phyloP scores from a whole-genome alignment of 2,329 filamentous ascomycete genomes.

The Talaromyces marneffei region DNA sequence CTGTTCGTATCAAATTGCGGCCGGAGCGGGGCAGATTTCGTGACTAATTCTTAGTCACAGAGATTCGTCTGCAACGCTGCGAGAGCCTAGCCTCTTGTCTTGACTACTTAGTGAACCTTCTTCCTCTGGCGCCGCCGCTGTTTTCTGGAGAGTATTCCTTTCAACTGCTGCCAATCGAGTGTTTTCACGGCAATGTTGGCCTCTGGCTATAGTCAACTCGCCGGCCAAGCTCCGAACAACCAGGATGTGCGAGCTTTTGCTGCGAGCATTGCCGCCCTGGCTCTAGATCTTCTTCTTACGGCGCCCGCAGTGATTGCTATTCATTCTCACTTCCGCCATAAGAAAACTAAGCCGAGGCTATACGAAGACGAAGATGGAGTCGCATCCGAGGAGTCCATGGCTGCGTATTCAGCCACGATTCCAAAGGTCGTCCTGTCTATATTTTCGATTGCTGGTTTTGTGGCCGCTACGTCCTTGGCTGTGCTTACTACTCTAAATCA shows the following conservation, averaged over 20 bases:
- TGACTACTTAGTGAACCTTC: no score
- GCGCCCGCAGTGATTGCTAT: slow-evolving; percentile 24
- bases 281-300: slow-evolving; percentile 21
- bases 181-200: neutral
- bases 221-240: neutral
- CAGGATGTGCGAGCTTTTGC: slow-evolving; percentile 15
- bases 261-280: slow-evolving; percentile 22
- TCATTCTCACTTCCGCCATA: slow-evolving; percentile 16
- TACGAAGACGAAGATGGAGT: slow-evolving; percentile 67
- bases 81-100: no score
- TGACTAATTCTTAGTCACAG: neutral
- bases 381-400: slow-evolving; percentile 58
- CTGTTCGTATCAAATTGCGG: neutral
- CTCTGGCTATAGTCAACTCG: neutral
- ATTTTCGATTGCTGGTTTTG: slow-evolving; percentile 51
- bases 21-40: neutral
- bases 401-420: slow-evolving; percentile 56
- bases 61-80: neutral
- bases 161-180: neutral
- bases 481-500: slow-evolving; percentile 34
- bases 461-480: slow-evolving; percentile 52
- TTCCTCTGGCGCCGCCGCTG: neutral
- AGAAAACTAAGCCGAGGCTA: slow-evolving; percentile 25
- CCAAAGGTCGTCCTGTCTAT: slow-evolving; percentile 53
- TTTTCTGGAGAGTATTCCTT: neutral